phyloP scores from a whole-genome alignment of 371 early-diverging fungal species.

The Zancudomyces culisetae region DNA sequence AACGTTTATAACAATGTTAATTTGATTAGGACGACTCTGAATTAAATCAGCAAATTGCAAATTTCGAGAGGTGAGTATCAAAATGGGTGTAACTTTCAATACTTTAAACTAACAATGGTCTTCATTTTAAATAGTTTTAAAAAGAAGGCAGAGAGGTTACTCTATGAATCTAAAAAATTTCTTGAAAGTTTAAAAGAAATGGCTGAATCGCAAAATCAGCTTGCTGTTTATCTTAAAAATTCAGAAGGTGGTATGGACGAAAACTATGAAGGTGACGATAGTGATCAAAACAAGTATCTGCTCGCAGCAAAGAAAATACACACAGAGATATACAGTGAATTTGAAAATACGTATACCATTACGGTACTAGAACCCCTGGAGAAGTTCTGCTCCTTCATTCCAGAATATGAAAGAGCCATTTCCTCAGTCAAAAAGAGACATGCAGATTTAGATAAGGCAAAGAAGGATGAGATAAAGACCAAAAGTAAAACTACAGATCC shows the following conservation, averaged over 20 bases:
- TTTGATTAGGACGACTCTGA: constrained; percentile 43
- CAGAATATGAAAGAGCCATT: constrained; percentile 79
- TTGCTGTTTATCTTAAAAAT: constrained; percentile 38
- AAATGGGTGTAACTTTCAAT: background rate
- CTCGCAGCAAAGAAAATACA: constrained; percentile 23
- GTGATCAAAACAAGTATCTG: constrained; percentile 13
- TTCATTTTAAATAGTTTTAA: constrained; percentile 40
- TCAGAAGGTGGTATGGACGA: constrained; percentile 53
- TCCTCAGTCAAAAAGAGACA: constrained; percentile 69
- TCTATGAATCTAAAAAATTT: constrained; percentile 86
- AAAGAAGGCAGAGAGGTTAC: constrained; percentile 59
- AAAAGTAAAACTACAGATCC: constrained; percentile 34
- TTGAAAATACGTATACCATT: constrained; percentile 54
- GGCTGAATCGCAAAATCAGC: constrained; percentile 59
- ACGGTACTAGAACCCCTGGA: constrained; percentile 80
- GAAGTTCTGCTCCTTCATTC: constrained; percentile 67
- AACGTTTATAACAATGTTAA: constrained; percentile 16
- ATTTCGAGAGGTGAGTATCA: constrained; percentile 45
- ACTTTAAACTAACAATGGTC: background rate
- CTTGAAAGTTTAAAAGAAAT: constrained; percentile 65
- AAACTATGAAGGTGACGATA: constrained; percentile 18
- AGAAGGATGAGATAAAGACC: constrained; percentile 51
- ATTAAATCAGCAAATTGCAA: constrained; percentile 67
- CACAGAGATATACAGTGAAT: constrained; percentile 11
- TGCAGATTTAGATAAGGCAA: constrained; percentile 68